A percentile compares a stretch with the other conserved stretches of the same genome.
Conservation (phyloP, 1,139 yeast genomes). For the Yamadazyma oceani region DNA sequence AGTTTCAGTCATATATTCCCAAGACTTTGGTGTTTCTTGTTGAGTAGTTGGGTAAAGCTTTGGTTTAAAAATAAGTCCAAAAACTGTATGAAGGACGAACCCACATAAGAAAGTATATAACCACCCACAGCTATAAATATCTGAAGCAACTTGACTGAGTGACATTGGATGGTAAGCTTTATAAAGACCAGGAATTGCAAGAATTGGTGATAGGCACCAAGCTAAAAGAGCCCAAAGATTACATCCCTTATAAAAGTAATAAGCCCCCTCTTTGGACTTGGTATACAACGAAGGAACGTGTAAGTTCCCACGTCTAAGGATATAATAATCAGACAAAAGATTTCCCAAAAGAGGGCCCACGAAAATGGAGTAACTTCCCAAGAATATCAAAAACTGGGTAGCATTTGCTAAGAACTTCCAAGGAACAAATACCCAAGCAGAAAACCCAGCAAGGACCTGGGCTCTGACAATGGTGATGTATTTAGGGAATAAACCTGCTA, state of each 20-base stretch:
- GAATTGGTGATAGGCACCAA: conserved; percentile 15
- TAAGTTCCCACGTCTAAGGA: conserved; percentile 15
- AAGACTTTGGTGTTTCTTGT: conserved; percentile 16
- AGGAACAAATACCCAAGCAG: conserved; percentile 19
- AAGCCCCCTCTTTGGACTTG: conserved; percentile 12
- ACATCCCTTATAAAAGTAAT: conserved; percentile 16
- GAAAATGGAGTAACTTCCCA: conserved; percentile 18
- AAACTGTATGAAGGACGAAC: conserved; percentile 13
- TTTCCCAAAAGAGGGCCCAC: conserved; percentile 18
- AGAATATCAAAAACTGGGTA: conserved; percentile 13
- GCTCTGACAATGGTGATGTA: conserved; percentile 17
- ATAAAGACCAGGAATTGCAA: conserved; percentile 18
- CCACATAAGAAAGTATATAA: conserved; percentile 17
- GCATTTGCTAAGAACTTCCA: conserved; percentile 19
- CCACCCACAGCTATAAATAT: conserved; percentile 18
- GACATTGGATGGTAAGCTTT: conserved; percentile 15
- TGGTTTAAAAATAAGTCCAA: conserved; percentile 15
- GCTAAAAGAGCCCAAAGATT: conserved; percentile 18
- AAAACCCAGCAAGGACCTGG: conserved; percentile 15
- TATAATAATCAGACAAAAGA: conserved; percentile 15
- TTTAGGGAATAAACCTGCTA: conserved; percentile 17
- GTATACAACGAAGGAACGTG: conserved; percentile 18
- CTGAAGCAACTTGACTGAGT: conserved; percentile 12
- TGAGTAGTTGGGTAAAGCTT: conserved; percentile 15
- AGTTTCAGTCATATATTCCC: conserved; percentile 19